Evolutionary conservation across 768 basidiomycete species (phyloP).

Genomic region (Podaxis sp.): DNA sequence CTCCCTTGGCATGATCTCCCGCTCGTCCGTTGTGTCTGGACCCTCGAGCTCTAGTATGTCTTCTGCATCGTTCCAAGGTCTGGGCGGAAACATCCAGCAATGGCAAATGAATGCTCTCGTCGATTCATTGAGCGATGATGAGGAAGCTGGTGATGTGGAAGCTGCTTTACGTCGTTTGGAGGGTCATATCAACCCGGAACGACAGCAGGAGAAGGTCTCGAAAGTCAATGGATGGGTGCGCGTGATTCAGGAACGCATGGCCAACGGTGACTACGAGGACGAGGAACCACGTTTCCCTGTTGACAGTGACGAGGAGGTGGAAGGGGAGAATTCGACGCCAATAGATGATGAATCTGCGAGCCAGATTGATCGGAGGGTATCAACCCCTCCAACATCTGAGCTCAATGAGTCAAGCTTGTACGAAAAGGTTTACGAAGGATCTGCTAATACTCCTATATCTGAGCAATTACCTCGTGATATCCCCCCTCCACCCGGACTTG

Average conservation of each 20-base stretch:
- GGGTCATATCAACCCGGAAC: conserved; percentile 76
- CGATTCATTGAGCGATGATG: conserved; percentile 70
- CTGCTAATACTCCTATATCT: conserved; percentile 29
- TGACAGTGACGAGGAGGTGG: conserved; percentile 39
- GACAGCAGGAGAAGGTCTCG: conserved; percentile 62
- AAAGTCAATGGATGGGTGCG: conserved; percentile 85
- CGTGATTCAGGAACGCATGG: conserved; percentile 63
- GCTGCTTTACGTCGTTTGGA: conserved; percentile 78
- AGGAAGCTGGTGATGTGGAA: conserved; percentile 75
- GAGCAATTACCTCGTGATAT: conserved; percentile 25
- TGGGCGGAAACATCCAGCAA: conserved; percentile 55
- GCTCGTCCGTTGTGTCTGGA: conserved; percentile 53
- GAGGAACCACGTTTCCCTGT: conserved; percentile 56
- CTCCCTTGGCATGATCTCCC: conserved; percentile 71
- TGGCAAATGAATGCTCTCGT: conserved; percentile 83
- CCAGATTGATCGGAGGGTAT: conserved; percentile 12
- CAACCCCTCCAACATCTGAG: conserved; percentile 12
- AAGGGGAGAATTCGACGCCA: conserved; percentile 19
- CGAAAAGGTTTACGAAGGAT: conserved; percentile 5
- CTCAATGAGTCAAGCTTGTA: conserved; percentile 10
- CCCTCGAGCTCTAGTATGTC: conserved; percentile 38
- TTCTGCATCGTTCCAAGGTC: conserved; percentile 31
- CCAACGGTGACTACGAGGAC: conserved; percentile 57
- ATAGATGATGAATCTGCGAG: conserved; percentile 16
- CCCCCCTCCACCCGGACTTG: conserved; percentile 21